phyloP scores from a whole-genome alignment of 2,329 filamentous ascomycete genomes.

The Alternaria gaisen region DNA sequence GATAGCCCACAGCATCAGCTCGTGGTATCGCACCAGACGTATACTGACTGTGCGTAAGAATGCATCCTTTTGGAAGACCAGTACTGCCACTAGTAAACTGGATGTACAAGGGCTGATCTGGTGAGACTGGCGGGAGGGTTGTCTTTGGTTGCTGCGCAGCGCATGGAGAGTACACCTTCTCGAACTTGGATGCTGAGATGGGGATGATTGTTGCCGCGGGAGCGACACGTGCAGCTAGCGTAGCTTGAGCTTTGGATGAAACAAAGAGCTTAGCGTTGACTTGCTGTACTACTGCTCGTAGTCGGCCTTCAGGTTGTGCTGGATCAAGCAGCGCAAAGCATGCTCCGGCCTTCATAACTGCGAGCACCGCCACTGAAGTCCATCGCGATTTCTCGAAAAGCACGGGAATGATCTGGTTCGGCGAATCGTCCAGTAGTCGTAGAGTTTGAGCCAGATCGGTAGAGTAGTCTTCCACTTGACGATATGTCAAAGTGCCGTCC shows the following conservation, averaged over 20 bases:
- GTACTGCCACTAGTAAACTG: conserved; percentile 51
- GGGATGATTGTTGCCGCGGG: conserved; percentile 45
- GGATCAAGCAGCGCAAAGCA: conserved; percentile 50
- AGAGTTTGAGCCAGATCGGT: conserved; percentile 41
- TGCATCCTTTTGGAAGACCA: conserved; percentile 47
- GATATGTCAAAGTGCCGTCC: conserved; percentile 50
- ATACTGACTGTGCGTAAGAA: conserved; percentile 48
- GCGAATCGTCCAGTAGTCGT: conserved; percentile 33
- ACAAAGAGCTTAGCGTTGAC: conserved; percentile 40
- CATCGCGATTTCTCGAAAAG: conserved; percentile 54
- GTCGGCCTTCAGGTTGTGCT: conserved; percentile 47
- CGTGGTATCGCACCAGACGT: conserved; percentile 49
- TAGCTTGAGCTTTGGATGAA: conserved; percentile 41
- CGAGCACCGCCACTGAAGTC: conserved; percentile 51
- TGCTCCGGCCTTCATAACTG: conserved; percentile 52
- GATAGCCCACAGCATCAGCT: conserved; percentile 45
- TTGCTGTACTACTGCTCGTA: conserved; percentile 44
- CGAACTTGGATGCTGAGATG: conserved; percentile 44
- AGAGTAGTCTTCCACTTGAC: conserved; percentile 47
- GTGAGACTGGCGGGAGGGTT: conserved; percentile 36
- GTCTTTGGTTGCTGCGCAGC: conserved; percentile 39
- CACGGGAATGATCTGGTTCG: conserved; percentile 47
- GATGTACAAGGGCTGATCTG: conserved; percentile 43
- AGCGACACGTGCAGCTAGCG: conserved; percentile 40
- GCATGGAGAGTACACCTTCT: conserved; percentile 39